A percentile compares a stretch with the other conserved stretches of the same genome.
Conservation (phyloP, 345 rosid genomes). For the Hibiscus syriacus region DNA sequence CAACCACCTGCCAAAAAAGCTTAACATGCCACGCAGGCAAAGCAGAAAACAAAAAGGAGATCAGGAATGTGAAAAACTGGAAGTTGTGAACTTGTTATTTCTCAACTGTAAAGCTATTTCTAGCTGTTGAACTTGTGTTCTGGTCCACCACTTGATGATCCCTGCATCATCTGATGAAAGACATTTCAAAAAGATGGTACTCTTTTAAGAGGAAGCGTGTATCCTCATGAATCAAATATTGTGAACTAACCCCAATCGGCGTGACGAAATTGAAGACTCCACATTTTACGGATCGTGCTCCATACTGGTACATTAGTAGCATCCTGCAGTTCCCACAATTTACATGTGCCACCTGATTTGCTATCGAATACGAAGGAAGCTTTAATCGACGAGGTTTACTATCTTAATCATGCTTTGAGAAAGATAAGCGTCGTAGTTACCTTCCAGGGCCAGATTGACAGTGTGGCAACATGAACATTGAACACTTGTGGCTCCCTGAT, state of each 20-base stretch:
- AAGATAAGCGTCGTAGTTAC: conserved; percentile 19
- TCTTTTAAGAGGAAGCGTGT: no score
- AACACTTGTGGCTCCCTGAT: conserved; percentile 97
- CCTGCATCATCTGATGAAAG: conserved; percentile 44
- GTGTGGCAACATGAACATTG: conserved; percentile 98
- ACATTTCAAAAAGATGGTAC: background rate
- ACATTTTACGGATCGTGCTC: conserved; percentile 91
- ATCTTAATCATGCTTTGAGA: background rate
- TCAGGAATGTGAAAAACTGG: conserved; percentile 18
- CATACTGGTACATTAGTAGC: conserved; percentile 92
- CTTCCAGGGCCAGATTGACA: conserved; percentile 84
- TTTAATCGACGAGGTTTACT: background rate
- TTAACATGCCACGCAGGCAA: conserved; percentile 23
- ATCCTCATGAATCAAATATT: background rate
- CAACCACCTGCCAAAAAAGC: conserved; percentile 20
- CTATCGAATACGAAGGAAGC: conserved; percentile 26
- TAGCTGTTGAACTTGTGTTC: conserved; percentile 62
- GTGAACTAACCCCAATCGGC: conserved; percentile 61
- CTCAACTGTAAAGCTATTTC: conserved; percentile 4
- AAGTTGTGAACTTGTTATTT: background rate
- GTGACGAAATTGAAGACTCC: conserved; percentile 89
- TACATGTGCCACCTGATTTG: conserved; percentile 92
- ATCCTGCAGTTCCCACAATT: conserved; percentile 92
- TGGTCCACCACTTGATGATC: conserved; percentile 51
- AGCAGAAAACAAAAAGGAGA: background rate